Evolutionary conservation across 1,284 basidiomycete genomes (phyloP), one percentile per base, ranked within the genome.

Genomic region (Ceratorhiza oryzae-sativae): DNA sequence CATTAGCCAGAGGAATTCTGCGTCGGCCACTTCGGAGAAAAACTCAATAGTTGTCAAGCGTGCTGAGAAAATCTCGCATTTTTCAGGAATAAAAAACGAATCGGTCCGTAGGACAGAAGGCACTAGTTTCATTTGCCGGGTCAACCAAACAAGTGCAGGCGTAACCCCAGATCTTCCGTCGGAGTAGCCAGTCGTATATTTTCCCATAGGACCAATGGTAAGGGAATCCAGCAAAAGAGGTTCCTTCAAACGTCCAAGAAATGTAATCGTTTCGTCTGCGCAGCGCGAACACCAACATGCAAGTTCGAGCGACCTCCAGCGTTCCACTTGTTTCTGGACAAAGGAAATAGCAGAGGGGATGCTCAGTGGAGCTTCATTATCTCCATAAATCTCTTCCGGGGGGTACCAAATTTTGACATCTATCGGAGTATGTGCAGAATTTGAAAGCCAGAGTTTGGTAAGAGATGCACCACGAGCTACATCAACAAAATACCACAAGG

Each of bases 151-250:
- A 23, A 45, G 58, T 3, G 25, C n/a, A 8, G 39, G 3, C 25
- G 27, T 10, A 45, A 23, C 13, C 56, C 5, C 20, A 12, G 42
- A 18, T 1, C n/a, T 20, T 15, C 10, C 20, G 34, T 18, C 12
- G 12, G 20, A 20, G 13, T 23, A 23, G 3, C 5, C 5, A 12
- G 15, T 18, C 2, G 39, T 13, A 2, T 45, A 45, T 10, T 45
- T 60, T 3, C 58, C 58, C 58, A 60, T 60, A 2, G 58, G 58
- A 15, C 58, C 58, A 23, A 60, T 45, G 13, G 58, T 45, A n/a
- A 60, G 34, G 4, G n/a, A 60, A 1, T 60, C 58, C 2, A 60
- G 39, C 23, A 23, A 9, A 30, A 55, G 23, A 15, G 25, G 4
- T 18, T 55, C 30, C 6, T 3, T 12, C 23, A 30, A 15, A 2